A percentile compares a stretch with the other conserved stretches of the same genome.
Conservation (phyloP, 345 rosid genomes). For the Psidium guajava region DNA sequence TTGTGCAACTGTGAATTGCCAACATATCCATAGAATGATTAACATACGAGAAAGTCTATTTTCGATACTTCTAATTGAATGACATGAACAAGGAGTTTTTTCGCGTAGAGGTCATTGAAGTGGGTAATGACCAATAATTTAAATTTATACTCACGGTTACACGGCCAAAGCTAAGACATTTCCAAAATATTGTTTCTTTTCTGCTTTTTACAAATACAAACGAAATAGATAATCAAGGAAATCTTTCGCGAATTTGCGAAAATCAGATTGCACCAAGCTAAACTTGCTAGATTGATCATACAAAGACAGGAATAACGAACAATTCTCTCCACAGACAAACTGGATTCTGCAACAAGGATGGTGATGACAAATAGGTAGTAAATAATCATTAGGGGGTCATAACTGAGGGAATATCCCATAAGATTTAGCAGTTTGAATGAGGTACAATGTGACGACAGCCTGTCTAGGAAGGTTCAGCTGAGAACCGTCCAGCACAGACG, state of each 20-base stretch:
- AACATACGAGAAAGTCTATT: background rate
- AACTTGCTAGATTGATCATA: background rate
- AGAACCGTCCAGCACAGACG: background rate
- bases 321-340: background rate
- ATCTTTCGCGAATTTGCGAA: background rate
- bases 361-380: background rate
- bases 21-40: background rate
- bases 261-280: background rate
- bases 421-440: background rate
- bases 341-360: background rate
- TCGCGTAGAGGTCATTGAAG: background rate
- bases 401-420: background rate
- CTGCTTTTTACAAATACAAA: background rate
- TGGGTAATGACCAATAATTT: background rate
- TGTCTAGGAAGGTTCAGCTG: constrained; percentile 13
- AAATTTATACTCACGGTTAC: background rate
- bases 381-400: background rate
- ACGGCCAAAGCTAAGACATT: background rate
- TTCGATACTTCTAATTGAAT: background rate
- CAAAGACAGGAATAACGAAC: background rate
- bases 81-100: background rate
- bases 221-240: background rate
- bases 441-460: background rate
- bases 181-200: background rate
- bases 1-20: too few relatives aligned